Base-by-base conservation (phyloP, 2,329 filamentous ascomycete genomes). In the Didymella glomerata region DNA sequence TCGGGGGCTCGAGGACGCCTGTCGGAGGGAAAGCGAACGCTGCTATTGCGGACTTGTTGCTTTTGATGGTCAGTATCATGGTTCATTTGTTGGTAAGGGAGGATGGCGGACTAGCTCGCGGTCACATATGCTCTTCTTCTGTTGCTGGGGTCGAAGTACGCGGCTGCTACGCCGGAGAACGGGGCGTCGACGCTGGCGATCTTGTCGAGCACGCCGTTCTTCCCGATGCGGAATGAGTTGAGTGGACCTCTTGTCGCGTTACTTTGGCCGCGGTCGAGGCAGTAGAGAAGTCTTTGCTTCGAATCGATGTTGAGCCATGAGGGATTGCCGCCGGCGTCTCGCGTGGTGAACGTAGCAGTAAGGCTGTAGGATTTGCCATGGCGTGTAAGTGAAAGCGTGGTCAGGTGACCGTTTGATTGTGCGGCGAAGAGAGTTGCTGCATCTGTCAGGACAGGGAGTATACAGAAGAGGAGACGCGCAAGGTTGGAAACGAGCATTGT, bases 351-450 rank as follows among this genome's bases (percentile, higher is more conserved):
- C 14, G 53, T 54, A 28, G 62, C 41, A 14, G 60, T 56, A 7
- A 64, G 48, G 4, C 22, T 60, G 46, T 61, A 60, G 8, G 53
- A 46, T 3, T 36, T 30, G 6, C 46, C 57, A 27, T 36, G 7
- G 1, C 20, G 32, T 5, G 34, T 50, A 24, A 65, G 51, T 25
- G 48, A 24, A 4, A 65, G 57, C 3, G 63, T 61, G 48, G 57
- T 65, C 16, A 65, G 28, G 40, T 63, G 51, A 22, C 63, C 60
- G 24, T 57, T 60, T 18, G 63, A 65, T 30, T 65, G 60, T 3
- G 60, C 63, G 2, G 60, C 63, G 27, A 63, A 63, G 51, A 65
- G 60, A 20, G 22, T 54, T 7, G 56, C 56, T 59, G 46, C 40
- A 10, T 50, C 4, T 32, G 56, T 59, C 18, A 59, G 56, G 34